These are phyloP conservation scores for Fusarium albosuccineum DNA, from an alignment of 2,329 filamentous ascomycete genomes.

Conservation along the genomic window DNA sequence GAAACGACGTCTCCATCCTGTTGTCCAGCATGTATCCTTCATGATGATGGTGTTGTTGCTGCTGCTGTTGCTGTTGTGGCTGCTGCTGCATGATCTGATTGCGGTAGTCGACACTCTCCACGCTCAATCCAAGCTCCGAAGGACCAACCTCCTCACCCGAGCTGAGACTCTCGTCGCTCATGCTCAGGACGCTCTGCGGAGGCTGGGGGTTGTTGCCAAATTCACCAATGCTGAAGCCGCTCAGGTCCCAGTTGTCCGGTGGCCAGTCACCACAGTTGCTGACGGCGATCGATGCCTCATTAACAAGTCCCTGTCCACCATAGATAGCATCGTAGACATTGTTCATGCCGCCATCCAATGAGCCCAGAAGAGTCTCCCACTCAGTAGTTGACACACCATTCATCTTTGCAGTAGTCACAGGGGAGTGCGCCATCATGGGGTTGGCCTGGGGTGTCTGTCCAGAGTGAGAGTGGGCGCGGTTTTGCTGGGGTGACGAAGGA, in stretches of 20 bases:
- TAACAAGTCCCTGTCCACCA: slow-evolving; percentile 69
- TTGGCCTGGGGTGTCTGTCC: slow-evolving; percentile 35
- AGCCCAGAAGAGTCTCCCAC: slow-evolving; percentile 86
- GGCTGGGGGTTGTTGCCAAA: slow-evolving; percentile 57
- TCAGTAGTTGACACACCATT: slow-evolving; percentile 72
- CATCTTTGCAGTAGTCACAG: slow-evolving; percentile 48
- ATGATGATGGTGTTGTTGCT: slow-evolving; percentile 17
- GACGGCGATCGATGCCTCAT: slow-evolving; percentile 61
- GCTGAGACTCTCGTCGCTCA: slow-evolving; percentile 71
- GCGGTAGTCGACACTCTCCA: slow-evolving; percentile 53
- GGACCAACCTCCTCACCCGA: slow-evolving; percentile 65
- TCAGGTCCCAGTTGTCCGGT: slow-evolving; percentile 69
- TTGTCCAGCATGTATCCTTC: slow-evolving; percentile 44
- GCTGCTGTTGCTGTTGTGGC: slow-evolving; percentile 2
- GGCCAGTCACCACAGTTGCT: slow-evolving; percentile 63
- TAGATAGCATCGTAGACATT: slow-evolving; percentile 91
- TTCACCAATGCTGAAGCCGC: slow-evolving; percentile 64
- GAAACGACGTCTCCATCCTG: slow-evolving; percentile 44
- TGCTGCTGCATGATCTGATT: slow-evolving; percentile 45
- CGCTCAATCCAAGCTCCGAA: slow-evolving; percentile 60
- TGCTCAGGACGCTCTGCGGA: slow-evolving; percentile 67
- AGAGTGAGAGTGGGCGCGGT: slow-evolving; percentile 53
- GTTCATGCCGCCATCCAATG: slow-evolving; percentile 81
- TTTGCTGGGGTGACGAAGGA: slow-evolving; percentile 62
- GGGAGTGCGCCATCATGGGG: slow-evolving; percentile 47